phyloP scores from a whole-genome alignment of 495 filamentous ascomycete genomes.

The Hypoxylon crocopeplum region DNA sequence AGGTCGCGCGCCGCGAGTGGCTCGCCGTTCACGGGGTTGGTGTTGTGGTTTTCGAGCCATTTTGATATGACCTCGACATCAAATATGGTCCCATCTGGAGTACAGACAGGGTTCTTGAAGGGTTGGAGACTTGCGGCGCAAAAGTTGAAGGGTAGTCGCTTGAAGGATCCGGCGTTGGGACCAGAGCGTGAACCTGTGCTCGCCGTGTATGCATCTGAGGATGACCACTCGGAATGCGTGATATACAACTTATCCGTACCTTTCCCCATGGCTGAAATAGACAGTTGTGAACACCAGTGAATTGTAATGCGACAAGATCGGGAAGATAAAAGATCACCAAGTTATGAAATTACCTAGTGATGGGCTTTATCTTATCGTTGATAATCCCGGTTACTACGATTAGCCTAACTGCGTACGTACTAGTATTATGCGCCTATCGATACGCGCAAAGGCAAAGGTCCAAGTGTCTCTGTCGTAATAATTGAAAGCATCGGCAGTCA shows the following conservation, averaged over 20 bases:
- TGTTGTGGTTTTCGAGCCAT: constrained; percentile 92
- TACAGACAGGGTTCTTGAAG: constrained; percentile 86
- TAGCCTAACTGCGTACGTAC: too few species aligned
- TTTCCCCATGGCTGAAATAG: constrained; percentile 50
- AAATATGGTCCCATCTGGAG: constrained; percentile 77
- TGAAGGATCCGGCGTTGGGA: constrained; percentile 69
- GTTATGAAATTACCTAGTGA: background rate
- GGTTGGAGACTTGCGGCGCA: constrained; percentile 95
- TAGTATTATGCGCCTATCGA: too few species aligned
- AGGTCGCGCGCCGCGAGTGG: constrained; percentile 81
- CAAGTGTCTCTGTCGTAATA: too few species aligned
- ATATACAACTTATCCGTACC: constrained; percentile 84
- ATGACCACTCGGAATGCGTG: constrained; percentile 96
- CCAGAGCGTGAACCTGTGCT: constrained; percentile 64
- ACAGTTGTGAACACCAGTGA: background rate
- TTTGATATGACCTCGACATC: constrained; percentile 85
- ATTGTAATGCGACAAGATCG: constrained; percentile 9
- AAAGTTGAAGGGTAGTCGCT: constrained; percentile 95
- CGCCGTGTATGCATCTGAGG: constrained; percentile 81
- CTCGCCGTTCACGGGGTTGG: constrained; percentile 85
- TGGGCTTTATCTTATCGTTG: background rate
- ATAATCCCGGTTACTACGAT: background rate
- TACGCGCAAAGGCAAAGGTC: too few species aligned
- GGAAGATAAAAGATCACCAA: background rate
- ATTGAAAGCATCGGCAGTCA: too few species aligned